These are phyloP conservation scores for Aciculosporium take DNA, from an alignment of 2,329 filamentous ascomycete genomes.

Conservation along the genomic window DNA sequence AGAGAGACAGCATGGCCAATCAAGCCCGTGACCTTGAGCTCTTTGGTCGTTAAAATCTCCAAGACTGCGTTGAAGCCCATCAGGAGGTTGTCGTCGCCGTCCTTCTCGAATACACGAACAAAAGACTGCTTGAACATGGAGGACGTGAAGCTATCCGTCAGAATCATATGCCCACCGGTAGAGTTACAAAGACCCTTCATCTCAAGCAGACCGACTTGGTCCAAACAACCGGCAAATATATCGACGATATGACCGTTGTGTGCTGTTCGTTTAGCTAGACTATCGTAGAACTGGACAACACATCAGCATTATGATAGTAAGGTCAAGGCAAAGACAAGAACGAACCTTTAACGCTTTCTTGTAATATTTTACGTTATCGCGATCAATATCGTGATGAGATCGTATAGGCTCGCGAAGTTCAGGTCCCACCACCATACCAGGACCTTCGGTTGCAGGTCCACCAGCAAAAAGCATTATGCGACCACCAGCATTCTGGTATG, in stretches of 20 bases:
- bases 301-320: background rate
- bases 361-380: slow-evolving; percentile 98
- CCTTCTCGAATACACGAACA: slow-evolving; percentile 91
- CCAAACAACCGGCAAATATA: slow-evolving; percentile 92
- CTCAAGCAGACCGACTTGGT: slow-evolving; percentile 91
- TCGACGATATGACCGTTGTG: slow-evolving; percentile 97
- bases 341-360: slow-evolving; percentile 92
- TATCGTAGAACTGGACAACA: slow-evolving; percentile 67
- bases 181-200: slow-evolving; percentile 97
- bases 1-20: slow-evolving; percentile 94
- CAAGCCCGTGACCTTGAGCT: slow-evolving; percentile 91
- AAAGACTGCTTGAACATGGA: slow-evolving; percentile 99
- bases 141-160: slow-evolving; percentile 95
- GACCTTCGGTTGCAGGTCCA: slow-evolving; percentile 87
- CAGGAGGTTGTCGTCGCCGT: slow-evolving; percentile 80
- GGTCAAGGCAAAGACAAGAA: background rate
- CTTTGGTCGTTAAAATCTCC: slow-evolving; percentile 93
- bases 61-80: slow-evolving; percentile 98
- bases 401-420: slow-evolving; percentile 93
- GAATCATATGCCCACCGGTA: slow-evolving; percentile 93
- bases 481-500: slow-evolving; percentile 88
- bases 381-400: slow-evolving; percentile 96
- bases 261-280: slow-evolving; percentile 79
- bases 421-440: slow-evolving; percentile 90
- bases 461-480: slow-evolving; percentile 96